A percentile compares a stretch with the other conserved stretches of the same genome.
phyloP scores from a whole-genome alignment of 2,329 filamentous ascomycete genomes.

The Pestalotiopsis sp. region DNA sequence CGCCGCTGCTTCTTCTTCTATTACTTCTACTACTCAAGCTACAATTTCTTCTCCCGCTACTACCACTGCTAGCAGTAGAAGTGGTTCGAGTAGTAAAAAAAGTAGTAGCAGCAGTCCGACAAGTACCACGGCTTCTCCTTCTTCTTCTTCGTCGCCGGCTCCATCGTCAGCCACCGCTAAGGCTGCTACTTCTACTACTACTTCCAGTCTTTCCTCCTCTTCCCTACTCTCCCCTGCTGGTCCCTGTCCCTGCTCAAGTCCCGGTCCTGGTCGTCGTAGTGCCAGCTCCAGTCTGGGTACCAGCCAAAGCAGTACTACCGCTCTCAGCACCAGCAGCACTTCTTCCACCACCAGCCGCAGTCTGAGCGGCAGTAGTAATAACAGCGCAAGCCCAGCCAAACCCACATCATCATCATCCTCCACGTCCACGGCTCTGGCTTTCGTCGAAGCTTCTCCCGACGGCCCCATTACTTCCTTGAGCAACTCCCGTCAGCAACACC shows the following conservation, averaged over 20 bases:
- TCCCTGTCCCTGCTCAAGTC: background rate
- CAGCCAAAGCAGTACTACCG: background rate
- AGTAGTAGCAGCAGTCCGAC: background rate
- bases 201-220: background rate
- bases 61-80: background rate
- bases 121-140: background rate
- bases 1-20: background rate
- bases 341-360: background rate
- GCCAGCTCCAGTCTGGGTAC: background rate
- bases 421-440: slow-evolving; percentile 10
- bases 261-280: background rate
- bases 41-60: background rate
- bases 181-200: background rate
- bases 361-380: background rate
- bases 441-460: slow-evolving; percentile 19
- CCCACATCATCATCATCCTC: slow-evolving; percentile 5
- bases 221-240: background rate
- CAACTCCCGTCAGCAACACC: slow-evolving; percentile 16
- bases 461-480: slow-evolving; percentile 18
- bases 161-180: background rate
- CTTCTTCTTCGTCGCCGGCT: background rate
- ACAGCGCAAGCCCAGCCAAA: background rate
- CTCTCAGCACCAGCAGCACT: background rate
- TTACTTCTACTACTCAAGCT: background rate
- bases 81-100: background rate